Evolutionary conservation across 2,329 filamentous ascomycete species (phyloP).

Genomic region (Clarireedia monteithiana): DNA sequence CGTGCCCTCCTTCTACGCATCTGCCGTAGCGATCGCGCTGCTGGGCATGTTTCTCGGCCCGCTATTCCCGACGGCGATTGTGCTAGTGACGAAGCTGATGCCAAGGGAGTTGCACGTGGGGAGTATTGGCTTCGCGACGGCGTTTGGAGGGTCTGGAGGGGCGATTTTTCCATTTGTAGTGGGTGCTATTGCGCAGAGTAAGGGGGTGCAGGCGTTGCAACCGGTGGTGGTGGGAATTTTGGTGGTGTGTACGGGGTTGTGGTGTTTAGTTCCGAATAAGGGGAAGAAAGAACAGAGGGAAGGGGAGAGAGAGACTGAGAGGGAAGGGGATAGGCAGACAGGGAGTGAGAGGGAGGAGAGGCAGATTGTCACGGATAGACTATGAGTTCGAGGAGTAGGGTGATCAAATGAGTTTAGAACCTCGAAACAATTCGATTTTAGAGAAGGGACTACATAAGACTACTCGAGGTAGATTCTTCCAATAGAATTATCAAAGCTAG

Average conservation of each 20-base stretch:
- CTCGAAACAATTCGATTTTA: too few relatives aligned
- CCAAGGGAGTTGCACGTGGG: conserved; percentile 67
- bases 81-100: conserved; percentile 66
- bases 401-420: too few relatives aligned
- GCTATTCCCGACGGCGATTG: conserved; percentile 67
- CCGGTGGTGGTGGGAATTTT: conserved; percentile 46
- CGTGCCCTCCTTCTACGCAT: conserved; percentile 67
- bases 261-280: conserved; percentile 35
- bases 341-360: background rate
- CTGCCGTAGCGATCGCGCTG: conserved; percentile 61
- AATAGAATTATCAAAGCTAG: too few relatives aligned
- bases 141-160: conserved; percentile 61
- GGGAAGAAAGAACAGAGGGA: conserved; percentile 22
- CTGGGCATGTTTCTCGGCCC: conserved; percentile 78
- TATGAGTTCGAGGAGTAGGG: too few relatives aligned
- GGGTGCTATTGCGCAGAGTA: conserved; percentile 55
- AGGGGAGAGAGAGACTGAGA: conserved; percentile 9
- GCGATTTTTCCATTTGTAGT: conserved; percentile 59
- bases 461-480: too few relatives aligned
- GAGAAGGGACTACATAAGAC: too few relatives aligned
- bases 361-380: background rate
- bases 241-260: conserved; percentile 38
- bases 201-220: conserved; percentile 49
- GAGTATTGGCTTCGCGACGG: conserved; percentile 72
- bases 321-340: conserved; percentile 7